Evolutionary conservation across 805 yeast species (phyloP).

Genomic region (Maudiozyma bulderi): DNA sequence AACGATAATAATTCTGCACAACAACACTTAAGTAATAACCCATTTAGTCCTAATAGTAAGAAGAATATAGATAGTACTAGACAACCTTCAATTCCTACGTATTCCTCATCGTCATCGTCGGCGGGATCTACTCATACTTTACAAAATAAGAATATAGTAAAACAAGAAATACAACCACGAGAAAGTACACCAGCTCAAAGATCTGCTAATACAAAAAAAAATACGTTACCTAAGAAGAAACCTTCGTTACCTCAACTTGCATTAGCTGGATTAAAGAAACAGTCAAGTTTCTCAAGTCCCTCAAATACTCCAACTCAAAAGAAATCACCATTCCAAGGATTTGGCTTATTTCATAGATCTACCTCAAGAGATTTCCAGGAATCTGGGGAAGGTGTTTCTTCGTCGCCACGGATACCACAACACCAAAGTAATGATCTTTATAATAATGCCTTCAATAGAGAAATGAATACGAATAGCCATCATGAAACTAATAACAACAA

Average conservation of each 20-base stretch:
- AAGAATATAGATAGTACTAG: not conserved
- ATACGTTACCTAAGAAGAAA: conserved; percentile 15
- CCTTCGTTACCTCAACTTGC: conserved; percentile 27
- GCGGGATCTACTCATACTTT: not conserved
- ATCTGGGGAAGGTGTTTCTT: not conserved
- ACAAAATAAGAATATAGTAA: not conserved
- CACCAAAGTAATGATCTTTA: conserved; percentile 1
- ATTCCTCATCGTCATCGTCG: not conserved
- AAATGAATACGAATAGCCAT: not conserved
- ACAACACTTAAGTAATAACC: not conserved
- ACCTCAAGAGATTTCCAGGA: conserved; percentile 19
- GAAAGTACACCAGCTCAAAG: not conserved
- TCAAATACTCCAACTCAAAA: conserved; percentile 17
- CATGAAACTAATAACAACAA: not conserved
- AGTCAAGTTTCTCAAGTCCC: conserved; percentile 14
- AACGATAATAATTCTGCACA: not conserved
- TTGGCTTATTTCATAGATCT: conserved; percentile 26
- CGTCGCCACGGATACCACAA: not conserved
- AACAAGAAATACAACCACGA: not conserved
- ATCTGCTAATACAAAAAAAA: conserved; percentile 9
- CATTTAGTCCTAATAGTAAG: not conserved
- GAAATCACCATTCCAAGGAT: conserved; percentile 28
- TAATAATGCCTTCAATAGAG: conserved; percentile 3
- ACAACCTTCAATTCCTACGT: not conserved
- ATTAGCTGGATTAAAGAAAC: conserved; percentile 19